phyloP scores from a whole-genome alignment of 176 grass and related monocot species.

The Carex littledalei region DNA sequence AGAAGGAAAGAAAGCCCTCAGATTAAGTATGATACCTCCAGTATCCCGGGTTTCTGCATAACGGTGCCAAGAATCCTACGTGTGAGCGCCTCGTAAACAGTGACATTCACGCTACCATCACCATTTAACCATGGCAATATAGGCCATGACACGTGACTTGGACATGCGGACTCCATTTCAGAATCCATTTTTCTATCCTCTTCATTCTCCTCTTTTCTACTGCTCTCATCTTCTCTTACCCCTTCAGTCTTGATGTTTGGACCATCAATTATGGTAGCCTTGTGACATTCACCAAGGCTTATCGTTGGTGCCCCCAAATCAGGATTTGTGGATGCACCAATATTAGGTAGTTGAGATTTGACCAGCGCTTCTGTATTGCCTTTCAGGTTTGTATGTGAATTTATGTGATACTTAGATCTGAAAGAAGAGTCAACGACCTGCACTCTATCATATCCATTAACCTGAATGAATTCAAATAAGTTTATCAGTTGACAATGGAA shows the following conservation, averaged over 20 bases:
- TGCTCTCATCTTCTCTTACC: conserved; percentile 1
- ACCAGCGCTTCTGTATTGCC: conserved; percentile 17
- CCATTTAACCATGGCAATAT: conserved; percentile 97
- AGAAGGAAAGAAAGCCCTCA: not conserved
- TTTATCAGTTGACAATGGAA: not conserved
- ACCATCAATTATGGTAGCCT: conserved; percentile 60
- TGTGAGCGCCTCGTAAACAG: conserved; percentile 62
- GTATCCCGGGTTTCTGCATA: conserved; percentile 79
- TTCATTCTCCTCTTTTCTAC: not conserved
- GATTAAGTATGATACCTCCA: conserved; percentile 47
- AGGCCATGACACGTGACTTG: conserved; percentile 38
- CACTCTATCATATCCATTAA: conserved; percentile 75
- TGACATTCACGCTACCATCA: conserved; percentile 76
- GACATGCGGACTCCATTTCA: conserved; percentile 31
- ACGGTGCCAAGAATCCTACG: conserved; percentile 68
- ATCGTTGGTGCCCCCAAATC: conserved; percentile 34
- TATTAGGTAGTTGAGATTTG: conserved; percentile 27
- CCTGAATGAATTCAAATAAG: conserved; percentile 46
- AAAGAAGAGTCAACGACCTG: conserved; percentile 64
- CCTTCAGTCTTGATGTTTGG: conserved; percentile 18
- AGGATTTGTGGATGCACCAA: conserved; percentile 29
- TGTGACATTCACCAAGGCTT: conserved; percentile 71
- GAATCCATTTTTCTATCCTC: conserved; percentile 23
- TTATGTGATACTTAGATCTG: conserved; percentile 81
- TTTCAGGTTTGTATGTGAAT: conserved; percentile 19